Base-by-base conservation (phyloP, 2,329 filamentous ascomycete genomes). In the Fusarium bulbicola region DNA sequence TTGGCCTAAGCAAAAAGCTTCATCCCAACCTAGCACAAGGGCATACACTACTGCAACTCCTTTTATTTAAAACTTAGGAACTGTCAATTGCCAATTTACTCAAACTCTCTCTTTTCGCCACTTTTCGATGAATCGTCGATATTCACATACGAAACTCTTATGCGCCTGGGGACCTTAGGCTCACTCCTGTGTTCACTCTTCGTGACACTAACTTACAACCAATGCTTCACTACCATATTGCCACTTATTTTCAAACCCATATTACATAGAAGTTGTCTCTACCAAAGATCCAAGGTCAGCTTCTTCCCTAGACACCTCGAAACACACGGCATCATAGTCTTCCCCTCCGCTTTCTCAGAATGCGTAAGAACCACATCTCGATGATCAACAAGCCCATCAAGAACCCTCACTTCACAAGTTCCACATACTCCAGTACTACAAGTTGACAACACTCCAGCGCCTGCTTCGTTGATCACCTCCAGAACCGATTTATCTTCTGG, bases 1-100 rank as follows among this genome's bases (percentile, higher is more conserved):
- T 37, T 2, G 3, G 32, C 24, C 3, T 2, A 9, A 52, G 0
- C 13, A 15, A 3, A 36, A 7, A 9, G 2, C 3, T 4, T 37
- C 9, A 9, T 10, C 18, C 13, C 3, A 2, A 16, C 5, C 32
- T 37, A 5, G 24, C 13, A 26, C 13, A 8, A 26, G 0, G 4
- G 16, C 15, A 3, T 13, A 3, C 30, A 24, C 5, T 7, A 26
- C 16, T 16, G 18, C 4, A 4, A 21, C 32, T 52, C 18, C 9
- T n/a, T 8, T n/a, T n/a, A 15, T 11, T 21, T 11, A 18, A n/a
- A 1, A 3, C 14, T n/a, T 12, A 5, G 1, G 7, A 4, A 16
- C 10, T n/a, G 2, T 13, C 4, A 21, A 32, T 24, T 9, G 5
- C 7, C 15, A 13, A 10, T 5, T 34, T 2, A 9, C 15, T n/a